These are phyloP conservation scores for Lotus japonicus DNA, from an alignment of 306 rosid genomes.

Conservation along the genomic window DNA sequence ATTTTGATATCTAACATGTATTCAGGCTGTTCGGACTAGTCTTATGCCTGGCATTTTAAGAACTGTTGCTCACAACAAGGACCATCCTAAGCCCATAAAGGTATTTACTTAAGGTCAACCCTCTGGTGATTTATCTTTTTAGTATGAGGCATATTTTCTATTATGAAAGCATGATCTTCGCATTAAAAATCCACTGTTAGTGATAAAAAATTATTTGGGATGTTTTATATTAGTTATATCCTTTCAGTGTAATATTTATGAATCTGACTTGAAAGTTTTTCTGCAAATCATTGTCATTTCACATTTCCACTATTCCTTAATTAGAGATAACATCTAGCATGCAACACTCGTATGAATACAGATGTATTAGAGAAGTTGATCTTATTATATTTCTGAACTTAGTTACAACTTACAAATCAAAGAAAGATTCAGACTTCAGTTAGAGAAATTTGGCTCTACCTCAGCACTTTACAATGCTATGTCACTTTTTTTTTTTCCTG, in stretches of 20 bases:
- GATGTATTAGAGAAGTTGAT: not conserved
- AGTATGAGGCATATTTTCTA: not conserved
- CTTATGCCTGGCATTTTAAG: slow-evolving; percentile 89
- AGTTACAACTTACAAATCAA: not conserved
- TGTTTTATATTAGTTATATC: not conserved
- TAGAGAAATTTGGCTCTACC: not conserved
- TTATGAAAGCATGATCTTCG: not conserved
- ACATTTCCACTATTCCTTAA: not conserved
- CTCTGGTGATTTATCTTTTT: not conserved
- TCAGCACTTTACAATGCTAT: not conserved
- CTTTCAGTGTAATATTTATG: not conserved
- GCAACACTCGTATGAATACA: not conserved
- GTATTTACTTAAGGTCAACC: slow-evolving; percentile 27
- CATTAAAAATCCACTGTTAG: not conserved
- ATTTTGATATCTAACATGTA: slow-evolving; percentile 7
- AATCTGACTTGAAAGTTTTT: not conserved
- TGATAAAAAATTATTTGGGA: not conserved
- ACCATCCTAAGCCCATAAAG: slow-evolving; percentile 95
- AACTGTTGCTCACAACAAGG: slow-evolving; percentile 85
- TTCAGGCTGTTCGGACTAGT: slow-evolving; percentile 70
- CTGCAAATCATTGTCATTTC: not conserved
- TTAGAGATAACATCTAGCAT: not conserved
- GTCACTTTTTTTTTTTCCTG: not conserved
- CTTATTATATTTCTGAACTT: not conserved
- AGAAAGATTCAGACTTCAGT: not conserved